Base-by-base conservation (phyloP, 352 stramenopile genomes). In the Phytopythium sindhum region DNA sequence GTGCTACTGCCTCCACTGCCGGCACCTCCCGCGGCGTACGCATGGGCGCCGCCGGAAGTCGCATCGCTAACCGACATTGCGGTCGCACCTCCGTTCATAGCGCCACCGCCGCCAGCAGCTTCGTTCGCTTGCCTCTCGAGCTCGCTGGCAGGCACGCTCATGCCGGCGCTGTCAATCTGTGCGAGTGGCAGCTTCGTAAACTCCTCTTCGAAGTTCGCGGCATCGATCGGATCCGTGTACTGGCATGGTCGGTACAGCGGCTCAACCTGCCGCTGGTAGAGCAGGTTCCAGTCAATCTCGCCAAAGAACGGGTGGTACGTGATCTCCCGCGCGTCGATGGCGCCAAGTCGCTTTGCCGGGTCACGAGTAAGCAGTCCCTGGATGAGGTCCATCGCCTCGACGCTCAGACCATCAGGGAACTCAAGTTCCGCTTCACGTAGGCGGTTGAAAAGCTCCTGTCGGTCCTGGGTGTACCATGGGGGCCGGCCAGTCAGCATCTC, bases 321-420 rank as follows among this genome's bases (percentile, higher is more conserved):
- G 61, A 95, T 87, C 64, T 92, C 84, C 54, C 80, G 77, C 39
- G 82, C 80, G 56, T 90, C 82, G 37, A 86, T 83, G 33, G 86
- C 81, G 24, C 97, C 96, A 17, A 99, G 79, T 12, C 97, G 88
- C 72, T 91, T 89, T 31, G 86, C 81, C 57, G 95, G 92, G 55
- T 99, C 88, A 61, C 97, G 96, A 41, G 86, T 93, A 2, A 99
- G 80, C 37, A 99, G 67, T 3, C 86, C 86, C 52, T 89, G 80
- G 63, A 94, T 92, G 2, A 94, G 63, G 53, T 90, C 81, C 81
- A 92, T 92, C 8, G 86, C 81, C 37, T 90, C 75, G 15, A 64
- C 68, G 26, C 72, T 80, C 31, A 94, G 70, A 14, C 84, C 84
- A 24, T 88, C 76, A 1, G 85, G 85, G 63, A 94, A 94, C 60